A percentile compares a stretch with the other conserved stretches of the same genome.
Conservation (phyloP, 2,329 filamentous ascomycete species). For the Niveomyces coronatus region DNA sequence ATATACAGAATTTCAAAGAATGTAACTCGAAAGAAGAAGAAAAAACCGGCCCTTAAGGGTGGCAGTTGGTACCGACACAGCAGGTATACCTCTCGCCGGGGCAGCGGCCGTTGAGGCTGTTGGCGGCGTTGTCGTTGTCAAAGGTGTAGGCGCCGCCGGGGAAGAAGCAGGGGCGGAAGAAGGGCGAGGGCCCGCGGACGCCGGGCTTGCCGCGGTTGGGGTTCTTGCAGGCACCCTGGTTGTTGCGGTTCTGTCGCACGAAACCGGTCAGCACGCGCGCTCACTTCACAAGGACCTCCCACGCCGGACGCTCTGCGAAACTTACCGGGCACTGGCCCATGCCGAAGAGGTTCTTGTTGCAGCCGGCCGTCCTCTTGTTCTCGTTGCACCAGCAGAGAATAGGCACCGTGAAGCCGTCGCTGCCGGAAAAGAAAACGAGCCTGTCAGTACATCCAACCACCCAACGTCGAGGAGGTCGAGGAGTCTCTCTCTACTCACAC, state of each 20-base stretch:
- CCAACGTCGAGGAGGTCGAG: neutral
- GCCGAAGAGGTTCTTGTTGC: conserved; percentile 9
- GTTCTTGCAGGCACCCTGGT: conserved; percentile 10
- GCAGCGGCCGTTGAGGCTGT: conserved; percentile 9
- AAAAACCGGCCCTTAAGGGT: too few species aligned
- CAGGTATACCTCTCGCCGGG: conserved; percentile 12
- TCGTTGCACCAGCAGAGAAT: conserved; percentile 11
- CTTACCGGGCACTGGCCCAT: conserved; percentile 6
- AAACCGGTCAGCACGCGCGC: too few species aligned
- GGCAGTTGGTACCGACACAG: conserved; percentile 8
- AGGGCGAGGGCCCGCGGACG: neutral
- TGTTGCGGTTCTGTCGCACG: conserved; percentile 8
- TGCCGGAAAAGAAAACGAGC: too few species aligned
- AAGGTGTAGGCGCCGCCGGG: conserved; percentile 10
- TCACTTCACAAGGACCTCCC: too few species aligned
- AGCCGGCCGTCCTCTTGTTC: conserved; percentile 8
- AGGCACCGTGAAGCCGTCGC: conserved; percentile 9
- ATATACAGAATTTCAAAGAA: neutral
- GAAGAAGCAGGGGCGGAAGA: conserved; percentile 10
- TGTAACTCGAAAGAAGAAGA: neutral
- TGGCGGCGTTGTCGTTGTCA: conserved; percentile 10
- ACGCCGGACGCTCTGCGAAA: neutral
- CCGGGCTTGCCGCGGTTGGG: conserved; percentile 1
- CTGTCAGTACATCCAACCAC: too few species aligned
- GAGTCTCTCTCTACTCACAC: conserved; percentile 9